Conservation (phyloP, 768 basidiomycete genomes). For the Thelephora ganbajun region DNA sequence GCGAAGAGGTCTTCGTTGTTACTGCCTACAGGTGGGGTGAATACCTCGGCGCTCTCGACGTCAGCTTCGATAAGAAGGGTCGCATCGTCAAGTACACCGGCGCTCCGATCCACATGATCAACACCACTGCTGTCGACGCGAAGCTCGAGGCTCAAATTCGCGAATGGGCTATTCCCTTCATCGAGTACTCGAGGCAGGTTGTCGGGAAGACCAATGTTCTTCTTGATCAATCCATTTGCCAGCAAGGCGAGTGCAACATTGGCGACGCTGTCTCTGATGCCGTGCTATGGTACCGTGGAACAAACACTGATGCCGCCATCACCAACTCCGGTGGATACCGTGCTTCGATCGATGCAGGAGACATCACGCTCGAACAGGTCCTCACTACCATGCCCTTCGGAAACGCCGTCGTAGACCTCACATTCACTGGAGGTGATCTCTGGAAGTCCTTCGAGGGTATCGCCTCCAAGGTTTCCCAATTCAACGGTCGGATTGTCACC, state of each 20-base stretch:
- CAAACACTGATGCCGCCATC: slow-evolving; percentile 18
- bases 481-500: slow-evolving; percentile 19
- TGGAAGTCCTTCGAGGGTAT: slow-evolving; percentile 31
- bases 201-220: slow-evolving; percentile 22
- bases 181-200: slow-evolving; percentile 15
- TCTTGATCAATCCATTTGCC: slow-evolving; percentile 27
- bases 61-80: slow-evolving; percentile 25
- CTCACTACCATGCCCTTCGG: slow-evolving; percentile 31
- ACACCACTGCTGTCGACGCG: slow-evolving; percentile 21
- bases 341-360: slow-evolving; percentile 23
- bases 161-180: slow-evolving; percentile 27
- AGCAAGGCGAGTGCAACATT: slow-evolving; percentile 27
- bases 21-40: slow-evolving; percentile 33
- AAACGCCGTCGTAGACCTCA: slow-evolving; percentile 25
- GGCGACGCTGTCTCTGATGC: slow-evolving; percentile 30
- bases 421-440: slow-evolving; percentile 25
- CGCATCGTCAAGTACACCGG: slow-evolving; percentile 26
- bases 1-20: slow-evolving; percentile 34
- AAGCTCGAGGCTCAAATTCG: slow-evolving; percentile 24
- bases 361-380: slow-evolving; percentile 25
- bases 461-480: slow-evolving; percentile 17
- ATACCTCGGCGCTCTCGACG: slow-evolving; percentile 29
- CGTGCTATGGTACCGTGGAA: slow-evolving; percentile 22
- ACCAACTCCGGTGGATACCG: slow-evolving; percentile 32
- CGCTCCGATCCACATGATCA: slow-evolving; percentile 28